Conservation (phyloP, 2,329 filamentous ascomycete species). For the Fusarium agapanthi region DNA sequence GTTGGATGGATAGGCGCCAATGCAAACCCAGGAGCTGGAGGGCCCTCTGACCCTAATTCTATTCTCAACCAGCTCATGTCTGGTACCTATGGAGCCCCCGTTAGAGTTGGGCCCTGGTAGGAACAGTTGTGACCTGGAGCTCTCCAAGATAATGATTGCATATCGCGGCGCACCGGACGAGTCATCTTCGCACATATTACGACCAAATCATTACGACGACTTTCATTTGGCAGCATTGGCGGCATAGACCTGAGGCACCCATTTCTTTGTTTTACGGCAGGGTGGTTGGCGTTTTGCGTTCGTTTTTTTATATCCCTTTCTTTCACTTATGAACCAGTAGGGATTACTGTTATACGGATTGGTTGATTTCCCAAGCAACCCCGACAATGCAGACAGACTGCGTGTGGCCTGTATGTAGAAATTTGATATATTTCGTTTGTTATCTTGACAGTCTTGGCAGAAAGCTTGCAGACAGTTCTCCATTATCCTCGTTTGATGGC, state of each 20-base stretch:
- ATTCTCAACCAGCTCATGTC: conserved; percentile 71
- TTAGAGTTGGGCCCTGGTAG: conserved; percentile 71
- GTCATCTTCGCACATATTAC: conserved; percentile 44
- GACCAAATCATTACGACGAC: conserved; percentile 46
- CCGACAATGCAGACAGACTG: conserved; percentile 24
- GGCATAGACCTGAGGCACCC: conserved; percentile 49
- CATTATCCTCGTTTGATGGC: not conserved
- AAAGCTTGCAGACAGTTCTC: not conserved
- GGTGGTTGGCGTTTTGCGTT: conserved; percentile 47
- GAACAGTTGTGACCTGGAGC: not conserved
- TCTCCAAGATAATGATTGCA: conserved; percentile 34
- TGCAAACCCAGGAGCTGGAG: conserved; percentile 35
- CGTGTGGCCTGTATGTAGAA: conserved; percentile 40
- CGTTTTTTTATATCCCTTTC: conserved; percentile 46
- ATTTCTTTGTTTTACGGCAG: conserved; percentile 41
- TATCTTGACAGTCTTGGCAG: not conserved
- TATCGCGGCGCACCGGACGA: conserved; percentile 38
- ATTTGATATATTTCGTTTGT: conserved; percentile 21
- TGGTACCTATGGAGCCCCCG: conserved; percentile 66
- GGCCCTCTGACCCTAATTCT: conserved; percentile 58
- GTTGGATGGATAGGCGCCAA: conserved; percentile 78
- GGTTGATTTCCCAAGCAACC: conserved; percentile 12
- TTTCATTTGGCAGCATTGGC: conserved; percentile 47
- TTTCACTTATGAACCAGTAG: conserved; percentile 31
- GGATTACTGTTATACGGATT: conserved; percentile 32